Conservation (phyloP, 345 rosid species). For the Ricinus communis region DNA sequence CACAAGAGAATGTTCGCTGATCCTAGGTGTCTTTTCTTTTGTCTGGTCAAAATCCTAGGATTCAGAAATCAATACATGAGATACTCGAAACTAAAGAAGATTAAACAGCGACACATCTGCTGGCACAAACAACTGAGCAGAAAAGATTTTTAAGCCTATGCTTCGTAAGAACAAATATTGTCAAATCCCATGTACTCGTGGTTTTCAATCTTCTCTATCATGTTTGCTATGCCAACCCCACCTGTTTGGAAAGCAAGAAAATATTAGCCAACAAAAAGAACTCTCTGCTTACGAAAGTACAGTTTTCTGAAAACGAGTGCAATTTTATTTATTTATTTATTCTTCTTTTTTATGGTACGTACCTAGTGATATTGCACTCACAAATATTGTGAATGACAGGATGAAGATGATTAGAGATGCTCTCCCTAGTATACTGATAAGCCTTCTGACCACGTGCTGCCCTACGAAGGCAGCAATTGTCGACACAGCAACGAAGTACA, state of each 20-base stretch:
- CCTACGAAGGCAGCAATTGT: slow-evolving; percentile 26
- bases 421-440: slow-evolving; percentile 26
- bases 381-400: slow-evolving; percentile 26
- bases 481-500: slow-evolving; percentile 28
- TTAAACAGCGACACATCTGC: too few species aligned
- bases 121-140: not conserved
- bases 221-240: slow-evolving; percentile 27
- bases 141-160: not conserved
- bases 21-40: not conserved
- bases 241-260: slow-evolving; percentile 17
- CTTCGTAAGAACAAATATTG: slow-evolving; percentile 12
- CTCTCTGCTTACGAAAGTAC: not conserved
- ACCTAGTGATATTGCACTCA: slow-evolving; percentile 30
- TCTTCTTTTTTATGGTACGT: too few species aligned
- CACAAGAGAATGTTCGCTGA: not conserved
- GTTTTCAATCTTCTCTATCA: slow-evolving; percentile 21
- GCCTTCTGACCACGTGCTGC: slow-evolving; percentile 26
- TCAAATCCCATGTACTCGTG: slow-evolving; percentile 28
- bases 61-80: not conserved
- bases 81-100: not conserved
- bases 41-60: not conserved
- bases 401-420: slow-evolving; percentile 33
- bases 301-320: too few species aligned
- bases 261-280: not conserved
- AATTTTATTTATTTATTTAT: too few species aligned